Evolutionary conservation across 2,329 filamentous ascomycete species (phyloP).

Genomic region (Pleurostoma richardsiae): DNA sequence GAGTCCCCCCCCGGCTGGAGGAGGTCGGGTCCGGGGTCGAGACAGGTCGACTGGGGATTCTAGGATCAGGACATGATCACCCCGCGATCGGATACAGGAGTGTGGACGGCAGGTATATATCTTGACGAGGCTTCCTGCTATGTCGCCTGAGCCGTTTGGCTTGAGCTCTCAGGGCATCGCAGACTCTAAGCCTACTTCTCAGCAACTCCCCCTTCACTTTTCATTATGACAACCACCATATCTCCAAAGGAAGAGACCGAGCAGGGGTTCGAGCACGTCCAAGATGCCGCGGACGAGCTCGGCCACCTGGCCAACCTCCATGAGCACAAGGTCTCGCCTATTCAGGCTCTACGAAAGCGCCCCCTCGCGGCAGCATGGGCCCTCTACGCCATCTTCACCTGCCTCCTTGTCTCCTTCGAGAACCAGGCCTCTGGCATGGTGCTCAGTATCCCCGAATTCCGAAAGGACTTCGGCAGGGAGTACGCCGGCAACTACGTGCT

Average conservation of each 20-base stretch:
- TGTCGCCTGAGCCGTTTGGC: no score
- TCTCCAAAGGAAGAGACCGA: neutral
- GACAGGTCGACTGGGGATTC: no score
- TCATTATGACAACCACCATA: neutral
- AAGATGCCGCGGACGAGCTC: neutral
- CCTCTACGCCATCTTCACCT: slow-evolving; percentile 30
- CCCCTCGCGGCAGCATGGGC: slow-evolving; percentile 21
- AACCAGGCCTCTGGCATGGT: slow-evolving; percentile 33
- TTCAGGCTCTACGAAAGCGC: neutral
- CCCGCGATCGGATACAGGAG: no score
- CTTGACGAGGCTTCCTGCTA: no score
- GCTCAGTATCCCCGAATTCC: slow-evolving; percentile 36
- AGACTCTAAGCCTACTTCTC: neutral
- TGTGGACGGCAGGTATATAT: no score
- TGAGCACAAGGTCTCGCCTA: neutral
- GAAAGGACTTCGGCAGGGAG: slow-evolving; percentile 34
- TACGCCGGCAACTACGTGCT: slow-evolving; percentile 31
- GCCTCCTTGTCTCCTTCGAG: slow-evolving; percentile 33
- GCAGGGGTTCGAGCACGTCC: neutral
- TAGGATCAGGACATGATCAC: no score
- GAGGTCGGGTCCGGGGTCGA: no score
- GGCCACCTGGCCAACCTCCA: neutral
- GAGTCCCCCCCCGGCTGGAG: no score
- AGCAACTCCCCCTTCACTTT: neutral
- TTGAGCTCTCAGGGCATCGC: neutral